Base-by-base conservation (phyloP, 2,329 filamentous ascomycete genomes). In the Chalaropsis ovoidea region DNA sequence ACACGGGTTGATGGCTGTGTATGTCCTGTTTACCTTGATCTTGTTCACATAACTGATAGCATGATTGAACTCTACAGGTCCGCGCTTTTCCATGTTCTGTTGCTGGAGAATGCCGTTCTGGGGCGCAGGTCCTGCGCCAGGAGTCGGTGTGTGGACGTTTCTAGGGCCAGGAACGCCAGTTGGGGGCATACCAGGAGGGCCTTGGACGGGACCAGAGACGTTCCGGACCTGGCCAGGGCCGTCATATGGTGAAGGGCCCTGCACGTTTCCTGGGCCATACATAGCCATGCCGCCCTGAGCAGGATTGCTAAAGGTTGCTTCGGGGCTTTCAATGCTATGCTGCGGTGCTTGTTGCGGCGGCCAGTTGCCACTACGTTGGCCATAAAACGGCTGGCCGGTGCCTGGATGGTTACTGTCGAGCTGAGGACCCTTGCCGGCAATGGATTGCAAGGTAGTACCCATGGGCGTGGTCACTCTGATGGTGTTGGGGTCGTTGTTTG, bases 31-130 rank as follows among this genome's bases (percentile, higher is more conserved):
- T 77, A 94, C 92, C 86, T 99, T 99, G 72, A 99, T 99, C 78
- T 99, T 99, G 74, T 99, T 99, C 65, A 99, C 94, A 72, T 99
- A 99, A 74, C 92, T 97, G 69, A 99, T 99, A 0, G 94, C 94
- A 76, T 99, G 94, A 74, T 99, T 99, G 76, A 99, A 99, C 73
- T 99, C 94, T 19, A 99, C 94, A 0, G 94, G 94, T 0, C 92
- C 93, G 65, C 92, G 85, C 73, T 94, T 95, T 75, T 95, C 92
- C 73, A 89, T 77, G 75, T 82, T 77, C 76, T 86, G 76, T 76
- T 83, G 77, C 70, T 79, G 77, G 24, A 80, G 81, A 68, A 80
- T 80, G 56, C 84, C 85, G 71, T 87, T 89, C 66, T 87, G 73
- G 41, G 77, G 81, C 68, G 82, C 82, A 68, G 84, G 81, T 52